Evolutionary conservation across 768 basidiomycete genomes (phyloP), one percentile per base, ranked within the genome.

Genomic region (Agaricus bisporus): DNA sequence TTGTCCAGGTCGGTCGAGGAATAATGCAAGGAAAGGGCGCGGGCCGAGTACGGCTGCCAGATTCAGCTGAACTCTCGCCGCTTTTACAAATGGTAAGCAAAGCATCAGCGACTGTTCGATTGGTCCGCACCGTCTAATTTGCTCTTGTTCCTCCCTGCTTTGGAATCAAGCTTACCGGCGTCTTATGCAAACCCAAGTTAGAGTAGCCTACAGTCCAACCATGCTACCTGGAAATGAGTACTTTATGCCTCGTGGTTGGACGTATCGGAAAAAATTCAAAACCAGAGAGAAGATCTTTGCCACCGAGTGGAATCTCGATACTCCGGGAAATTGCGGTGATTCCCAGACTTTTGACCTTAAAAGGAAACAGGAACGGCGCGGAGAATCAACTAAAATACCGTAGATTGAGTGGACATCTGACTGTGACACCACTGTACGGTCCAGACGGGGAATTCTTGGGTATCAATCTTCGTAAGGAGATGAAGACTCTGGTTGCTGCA

Each of bases 81-180:
- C 32, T 46, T 43, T 49, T 48, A 28, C 22, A 35, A 42, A 47
- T 48, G 39, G 32, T 32, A 32, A 32, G 32, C 11, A 48, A 20
- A 54, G 41, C 45, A 54, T 48, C 45, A 41, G 48, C 28, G 46
- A 48, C 28, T 41, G 39, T 54, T 48, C 38, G 52, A 54, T 44
- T 58, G 58, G 58, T 59, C 63, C 60, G 59, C 63, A 49, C 59
- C 61, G 61, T 66, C 65, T 51, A 55, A 59, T 63, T 67, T 58
- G 51, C 67, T 66, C 45, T 32, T 41, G 38, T 62, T 59, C 60
- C 59, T 56, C 55, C 55, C 41, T 43, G 29, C 51, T 45, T 38
- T 38, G 28, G 29, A 32, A 51, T 35, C 49, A 22, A 43, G 29
- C 41, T 32, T 43, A 35, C 49, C 49, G 41, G 49, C 25, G 29